Evolutionary conservation across 2,329 filamentous ascomycete species (phyloP).

Genomic region (Pleurostoma richardsiae): DNA sequence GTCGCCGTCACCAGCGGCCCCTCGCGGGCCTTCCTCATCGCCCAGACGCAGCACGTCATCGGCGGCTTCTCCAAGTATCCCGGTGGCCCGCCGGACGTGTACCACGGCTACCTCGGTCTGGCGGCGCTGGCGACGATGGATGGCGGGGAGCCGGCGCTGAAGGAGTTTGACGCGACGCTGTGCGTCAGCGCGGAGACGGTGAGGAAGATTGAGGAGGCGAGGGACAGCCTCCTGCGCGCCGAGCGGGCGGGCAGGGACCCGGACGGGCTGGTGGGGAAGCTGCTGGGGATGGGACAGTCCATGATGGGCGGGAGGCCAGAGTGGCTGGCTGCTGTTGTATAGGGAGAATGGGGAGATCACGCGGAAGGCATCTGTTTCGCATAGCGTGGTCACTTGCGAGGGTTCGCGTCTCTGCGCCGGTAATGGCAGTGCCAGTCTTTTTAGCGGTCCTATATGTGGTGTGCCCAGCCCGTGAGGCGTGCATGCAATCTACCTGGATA

Average conservation of each 20-base stretch:
- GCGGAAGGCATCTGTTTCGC: too few species aligned
- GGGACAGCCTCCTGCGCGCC: conserved; percentile 27
- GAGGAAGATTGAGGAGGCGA: conserved; percentile 41
- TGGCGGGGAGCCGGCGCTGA: conserved; percentile 59
- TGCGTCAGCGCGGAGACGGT: conserved; percentile 65
- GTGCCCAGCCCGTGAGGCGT: too few species aligned
- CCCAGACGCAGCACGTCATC: conserved; percentile 81
- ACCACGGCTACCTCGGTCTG: conserved; percentile 85
- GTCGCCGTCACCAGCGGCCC: conserved; percentile 53
- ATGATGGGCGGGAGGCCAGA: conserved; percentile 3
- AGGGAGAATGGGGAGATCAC: too few species aligned
- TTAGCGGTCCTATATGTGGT: too few species aligned
- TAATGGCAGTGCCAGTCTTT: too few species aligned
- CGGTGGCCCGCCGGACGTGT: conserved; percentile 67
- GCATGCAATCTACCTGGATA: too few species aligned
- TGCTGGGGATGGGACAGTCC: conserved; percentile 6
- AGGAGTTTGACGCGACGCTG: conserved; percentile 66
- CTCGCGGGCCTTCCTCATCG: conserved; percentile 73
- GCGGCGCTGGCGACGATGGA: conserved; percentile 67
- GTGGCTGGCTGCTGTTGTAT: conserved; percentile 4
- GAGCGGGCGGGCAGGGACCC: neutral
- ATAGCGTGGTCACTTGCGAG: too few species aligned
- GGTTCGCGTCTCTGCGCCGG: too few species aligned
- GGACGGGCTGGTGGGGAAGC: neutral
- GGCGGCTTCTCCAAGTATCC: conserved; percentile 76